Percentiles rank a stretch among this genome's conserved stretches.
phyloP scores from a whole-genome alignment of 2,329 filamentous ascomycete species.

The Grosmannia huntii region DNA sequence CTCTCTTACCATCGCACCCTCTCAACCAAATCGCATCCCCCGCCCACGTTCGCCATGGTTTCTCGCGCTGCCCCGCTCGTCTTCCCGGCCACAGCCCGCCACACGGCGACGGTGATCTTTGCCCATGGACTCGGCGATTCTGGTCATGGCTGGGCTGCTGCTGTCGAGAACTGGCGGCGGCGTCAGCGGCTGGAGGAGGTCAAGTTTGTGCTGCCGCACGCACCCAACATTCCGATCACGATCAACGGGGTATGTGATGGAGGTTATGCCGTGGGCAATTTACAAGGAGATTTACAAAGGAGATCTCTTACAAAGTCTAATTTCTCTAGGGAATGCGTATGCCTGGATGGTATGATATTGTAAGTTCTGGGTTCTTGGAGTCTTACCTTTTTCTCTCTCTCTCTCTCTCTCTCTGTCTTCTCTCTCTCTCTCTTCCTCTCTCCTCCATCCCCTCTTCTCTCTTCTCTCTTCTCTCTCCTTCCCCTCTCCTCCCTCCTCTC shows the following conservation, averaged over 20 bases:
- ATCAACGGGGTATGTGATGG: constrained; percentile 35
- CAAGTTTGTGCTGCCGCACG: constrained; percentile 89
- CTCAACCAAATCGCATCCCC: neutral
- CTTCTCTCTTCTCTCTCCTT: neutral
- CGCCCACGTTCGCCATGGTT: neutral
- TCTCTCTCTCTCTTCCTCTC: no score
- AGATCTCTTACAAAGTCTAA: no score
- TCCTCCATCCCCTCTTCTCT: neutral
- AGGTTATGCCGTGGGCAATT: no score
- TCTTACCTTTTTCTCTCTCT: neutral
- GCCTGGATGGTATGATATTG: constrained; percentile 82
- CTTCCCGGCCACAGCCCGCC: constrained; percentile 63
- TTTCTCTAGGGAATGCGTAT: constrained; percentile 52
- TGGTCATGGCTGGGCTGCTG: constrained; percentile 63
- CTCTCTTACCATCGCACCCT: neutral
- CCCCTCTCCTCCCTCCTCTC: neutral
- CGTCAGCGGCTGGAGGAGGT: constrained; percentile 74
- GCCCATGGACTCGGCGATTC: constrained; percentile 84
- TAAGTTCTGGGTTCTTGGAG: constrained; percentile 24
- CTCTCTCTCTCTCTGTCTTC: no score
- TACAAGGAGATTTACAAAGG: no score
- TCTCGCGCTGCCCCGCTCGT: constrained; percentile 39
- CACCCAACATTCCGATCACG: constrained; percentile 77
- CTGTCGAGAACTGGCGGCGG: constrained; percentile 78
- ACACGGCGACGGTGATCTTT: constrained; percentile 93